Evolutionary conservation across 805 yeast species (phyloP).

Genomic region (Cyberlindnera japonica): DNA sequence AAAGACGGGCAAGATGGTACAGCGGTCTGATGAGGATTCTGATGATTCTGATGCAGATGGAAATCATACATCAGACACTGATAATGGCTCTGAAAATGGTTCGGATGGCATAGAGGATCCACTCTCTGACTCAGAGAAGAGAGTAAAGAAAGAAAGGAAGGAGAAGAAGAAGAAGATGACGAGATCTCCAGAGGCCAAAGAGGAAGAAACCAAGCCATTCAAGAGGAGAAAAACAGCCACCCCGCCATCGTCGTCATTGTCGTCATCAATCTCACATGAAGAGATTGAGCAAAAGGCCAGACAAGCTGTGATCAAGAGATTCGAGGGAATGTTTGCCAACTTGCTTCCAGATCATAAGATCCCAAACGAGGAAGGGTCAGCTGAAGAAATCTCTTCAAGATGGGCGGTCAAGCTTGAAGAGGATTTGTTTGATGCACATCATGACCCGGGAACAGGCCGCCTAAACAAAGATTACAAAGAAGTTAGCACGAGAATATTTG

Average conservation of each 20-base stretch:
- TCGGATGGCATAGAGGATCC: conserved; percentile 4
- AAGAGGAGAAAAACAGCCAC: conserved; percentile 7
- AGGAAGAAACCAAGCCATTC: not conserved
- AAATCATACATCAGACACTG: conserved; percentile 5
- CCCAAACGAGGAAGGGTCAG: conserved; percentile 32
- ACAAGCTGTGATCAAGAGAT: conserved; percentile 45
- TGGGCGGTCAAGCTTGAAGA: conserved; percentile 53
- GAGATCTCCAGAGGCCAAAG: not conserved
- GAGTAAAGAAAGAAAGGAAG: not conserved
- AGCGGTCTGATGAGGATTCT: conserved; percentile 42
- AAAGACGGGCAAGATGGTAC: conserved; percentile 5
- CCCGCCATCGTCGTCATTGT: conserved; percentile 4
- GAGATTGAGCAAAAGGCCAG: conserved; percentile 23
- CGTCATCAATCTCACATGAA: conserved; percentile 5
- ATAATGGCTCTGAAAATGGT: conserved; percentile 8
- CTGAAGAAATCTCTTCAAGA: conserved; percentile 35
- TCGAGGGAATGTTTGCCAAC: conserved; percentile 44
- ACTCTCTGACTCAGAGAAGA: conserved; percentile 1
- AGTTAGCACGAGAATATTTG: conserved; percentile 64
- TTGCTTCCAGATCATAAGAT: conserved; percentile 32
- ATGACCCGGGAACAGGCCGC: conserved; percentile 25
- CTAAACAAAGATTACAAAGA: conserved; percentile 43
- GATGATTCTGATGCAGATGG: conserved; percentile 17
- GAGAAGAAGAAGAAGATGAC: not conserved
- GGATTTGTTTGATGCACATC: conserved; percentile 40